Conservation (phyloP, 2,329 filamentous ascomycete species). For the Colletotrichum camelliae region DNA sequence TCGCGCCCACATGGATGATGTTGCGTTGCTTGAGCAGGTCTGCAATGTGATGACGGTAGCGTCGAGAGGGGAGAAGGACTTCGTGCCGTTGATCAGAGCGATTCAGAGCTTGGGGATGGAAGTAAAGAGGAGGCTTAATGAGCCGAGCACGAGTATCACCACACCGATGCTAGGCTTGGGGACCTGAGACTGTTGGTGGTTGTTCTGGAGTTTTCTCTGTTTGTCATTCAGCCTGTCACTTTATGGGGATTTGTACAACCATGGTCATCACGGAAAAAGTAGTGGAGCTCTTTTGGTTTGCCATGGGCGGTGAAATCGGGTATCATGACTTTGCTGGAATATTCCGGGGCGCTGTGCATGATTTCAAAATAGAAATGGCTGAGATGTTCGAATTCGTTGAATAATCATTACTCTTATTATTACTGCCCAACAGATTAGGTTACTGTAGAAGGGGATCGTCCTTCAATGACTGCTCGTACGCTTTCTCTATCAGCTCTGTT, state of each 20-base stretch:
- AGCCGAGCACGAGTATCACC: not conserved
- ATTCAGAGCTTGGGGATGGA: constrained; percentile 30
- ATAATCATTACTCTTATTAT: not conserved
- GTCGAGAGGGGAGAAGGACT: constrained; percentile 28
- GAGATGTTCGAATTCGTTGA: not conserved
- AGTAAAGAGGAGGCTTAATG: constrained; percentile 22
- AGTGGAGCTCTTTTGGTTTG: not conserved
- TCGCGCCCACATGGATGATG: constrained; percentile 21
- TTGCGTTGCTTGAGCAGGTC: constrained; percentile 25
- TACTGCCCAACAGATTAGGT: not conserved
- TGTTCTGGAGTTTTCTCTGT: not conserved
- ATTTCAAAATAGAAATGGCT: not conserved
- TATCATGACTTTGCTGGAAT: not conserved
- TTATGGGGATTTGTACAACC: not conserved
- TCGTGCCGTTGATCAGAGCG: constrained; percentile 30
- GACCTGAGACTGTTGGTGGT: not conserved
- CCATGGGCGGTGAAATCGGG: not conserved
- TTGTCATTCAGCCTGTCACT: not conserved
- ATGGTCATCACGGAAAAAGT: not conserved
- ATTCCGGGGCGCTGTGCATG: not conserved
- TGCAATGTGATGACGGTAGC: constrained; percentile 22
- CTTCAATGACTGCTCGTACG: not conserved
- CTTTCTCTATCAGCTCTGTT: constrained; percentile 4
- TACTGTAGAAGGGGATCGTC: constrained; percentile 7
- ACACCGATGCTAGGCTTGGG: not conserved